Evolutionary conservation across 331 rosid genomes (phyloP).

Genomic region (Cydonia oblonga): DNA sequence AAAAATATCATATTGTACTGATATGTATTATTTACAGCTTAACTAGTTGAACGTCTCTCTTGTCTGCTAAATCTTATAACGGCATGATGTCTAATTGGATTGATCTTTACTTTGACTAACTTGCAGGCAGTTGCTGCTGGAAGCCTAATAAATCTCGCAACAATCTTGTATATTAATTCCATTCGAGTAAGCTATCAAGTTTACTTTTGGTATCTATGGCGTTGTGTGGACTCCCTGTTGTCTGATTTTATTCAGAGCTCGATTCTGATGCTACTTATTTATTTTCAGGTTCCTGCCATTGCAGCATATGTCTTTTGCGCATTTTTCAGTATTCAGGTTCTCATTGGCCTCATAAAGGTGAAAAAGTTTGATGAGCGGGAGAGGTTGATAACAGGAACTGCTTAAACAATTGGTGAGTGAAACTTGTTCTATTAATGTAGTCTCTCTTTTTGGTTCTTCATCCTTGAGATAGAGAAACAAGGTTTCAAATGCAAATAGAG

Average conservation of each 20-base stretch:
- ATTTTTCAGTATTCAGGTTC: conserved; percentile 71
- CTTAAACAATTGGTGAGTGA: conserved; percentile 42
- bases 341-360: conserved; percentile 73
- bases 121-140: conserved; percentile 90
- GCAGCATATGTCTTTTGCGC: conserved; percentile 55
- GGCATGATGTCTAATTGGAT: neutral
- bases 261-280: neutral
- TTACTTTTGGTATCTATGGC: neutral
- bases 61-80: neutral
- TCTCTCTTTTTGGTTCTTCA: neutral
- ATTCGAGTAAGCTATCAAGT: conserved; percentile 45
- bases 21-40: neutral
- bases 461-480: neutral
- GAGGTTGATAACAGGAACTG: conserved; percentile 73
- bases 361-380: conserved; percentile 78
- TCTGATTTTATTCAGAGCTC: neutral
- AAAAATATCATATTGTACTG: neutral
- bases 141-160: conserved; percentile 81
- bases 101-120: conserved; percentile 5
- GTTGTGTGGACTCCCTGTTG: neutral
- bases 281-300: conserved; percentile 67
- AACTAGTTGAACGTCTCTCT: neutral
- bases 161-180: conserved; percentile 66
- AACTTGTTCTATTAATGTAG: neutral
- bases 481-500: neutral